Evolutionary conservation across 1,139 yeast genomes (phyloP).

Genomic region (Candida freyschussii): DNA sequence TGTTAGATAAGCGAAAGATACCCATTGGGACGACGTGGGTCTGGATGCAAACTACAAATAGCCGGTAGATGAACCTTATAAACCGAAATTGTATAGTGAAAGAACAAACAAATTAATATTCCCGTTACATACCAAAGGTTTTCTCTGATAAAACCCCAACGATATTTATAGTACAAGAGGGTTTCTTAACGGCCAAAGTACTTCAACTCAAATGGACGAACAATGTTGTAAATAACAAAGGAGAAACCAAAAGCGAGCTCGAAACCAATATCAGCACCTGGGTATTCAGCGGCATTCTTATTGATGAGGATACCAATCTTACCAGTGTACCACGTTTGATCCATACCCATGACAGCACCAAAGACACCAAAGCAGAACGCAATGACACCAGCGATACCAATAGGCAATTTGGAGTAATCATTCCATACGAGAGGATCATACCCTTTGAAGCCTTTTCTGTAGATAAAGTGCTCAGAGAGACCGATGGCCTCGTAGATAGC

Average conservation of each 20-base stretch:
- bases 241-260: constrained; percentile 72
- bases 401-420: constrained; percentile 54
- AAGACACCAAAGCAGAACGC: constrained; percentile 82
- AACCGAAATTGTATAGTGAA: too few species aligned
- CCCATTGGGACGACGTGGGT: too few species aligned
- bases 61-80: too few species aligned
- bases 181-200: constrained; percentile 45
- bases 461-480: constrained; percentile 74
- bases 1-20: too few species aligned
- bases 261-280: constrained; percentile 85
- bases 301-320: constrained; percentile 51
- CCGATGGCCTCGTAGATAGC: constrained; percentile 76
- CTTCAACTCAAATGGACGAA: constrained; percentile 68
- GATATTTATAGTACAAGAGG: too few species aligned
- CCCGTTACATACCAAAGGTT: too few species aligned
- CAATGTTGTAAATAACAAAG: constrained; percentile 53
- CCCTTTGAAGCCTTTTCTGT: constrained; percentile 54
- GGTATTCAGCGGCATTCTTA: constrained; percentile 37
- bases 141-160: too few species aligned
- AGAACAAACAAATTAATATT: too few species aligned
- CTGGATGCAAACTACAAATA: too few species aligned
- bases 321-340: constrained; percentile 79
- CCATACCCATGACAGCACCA: constrained; percentile 84
- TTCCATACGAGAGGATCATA: constrained; percentile 63
- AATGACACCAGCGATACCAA: constrained; percentile 71